These are phyloP conservation scores for Penicillium frequentans DNA, from an alignment of 2,329 filamentous ascomycete genomes.

Conservation along the genomic window DNA sequence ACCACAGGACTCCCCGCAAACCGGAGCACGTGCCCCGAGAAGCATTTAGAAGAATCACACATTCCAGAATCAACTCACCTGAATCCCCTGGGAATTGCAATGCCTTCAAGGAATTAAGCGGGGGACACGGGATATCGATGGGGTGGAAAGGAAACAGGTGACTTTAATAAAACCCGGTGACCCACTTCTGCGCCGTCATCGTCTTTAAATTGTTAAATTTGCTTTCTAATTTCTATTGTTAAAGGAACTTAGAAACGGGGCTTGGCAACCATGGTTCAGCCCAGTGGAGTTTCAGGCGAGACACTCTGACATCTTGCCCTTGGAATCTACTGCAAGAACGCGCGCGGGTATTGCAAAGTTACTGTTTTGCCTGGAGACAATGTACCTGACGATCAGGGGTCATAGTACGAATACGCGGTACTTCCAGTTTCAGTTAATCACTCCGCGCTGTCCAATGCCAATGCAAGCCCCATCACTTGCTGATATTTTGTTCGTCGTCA, in stretches of 20 bases:
- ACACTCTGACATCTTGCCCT: not conserved
- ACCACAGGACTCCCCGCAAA: constrained; percentile 1
- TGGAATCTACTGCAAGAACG: not conserved
- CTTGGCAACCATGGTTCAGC: not conserved
- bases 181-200: constrained; percentile 10
- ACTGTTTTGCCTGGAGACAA: not conserved
- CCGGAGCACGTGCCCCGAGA: not conserved
- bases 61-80: not conserved
- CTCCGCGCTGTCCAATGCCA: not conserved
- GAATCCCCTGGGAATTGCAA: not conserved
- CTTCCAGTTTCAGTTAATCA: not conserved
- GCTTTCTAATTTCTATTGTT: not conserved
- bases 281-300: constrained; percentile 1
- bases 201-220: not conserved
- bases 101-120: not conserved
- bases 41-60: not conserved
- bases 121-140: constrained; percentile 5
- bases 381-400: constrained; percentile 17
- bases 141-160: constrained; percentile 3
- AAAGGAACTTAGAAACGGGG: not conserved
- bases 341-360: constrained; percentile 2
- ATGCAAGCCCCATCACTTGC: not conserved
- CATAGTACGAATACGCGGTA: not conserved
- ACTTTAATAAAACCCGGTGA: constrained; percentile 11
- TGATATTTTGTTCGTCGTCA: not conserved